Evolutionary conservation across 192 early-diverging fungal species (phyloP).

Genomic region (Coemansia sp.): DNA sequence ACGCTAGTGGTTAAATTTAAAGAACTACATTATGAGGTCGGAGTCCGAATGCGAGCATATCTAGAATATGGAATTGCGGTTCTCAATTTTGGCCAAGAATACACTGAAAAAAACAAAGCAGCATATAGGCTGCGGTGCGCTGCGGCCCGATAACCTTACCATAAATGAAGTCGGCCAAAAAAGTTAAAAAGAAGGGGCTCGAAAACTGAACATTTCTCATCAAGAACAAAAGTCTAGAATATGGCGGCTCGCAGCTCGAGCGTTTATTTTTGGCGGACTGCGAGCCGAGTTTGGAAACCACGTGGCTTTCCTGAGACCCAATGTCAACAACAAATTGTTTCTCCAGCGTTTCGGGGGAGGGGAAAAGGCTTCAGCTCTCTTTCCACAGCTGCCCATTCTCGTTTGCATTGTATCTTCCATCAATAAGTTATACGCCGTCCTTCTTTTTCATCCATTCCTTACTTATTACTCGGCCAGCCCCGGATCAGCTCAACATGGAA

Average conservation of each 20-base stretch:
- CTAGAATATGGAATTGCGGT: background rate
- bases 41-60: background rate
- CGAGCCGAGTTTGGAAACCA: background rate
- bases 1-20: constrained; percentile 19
- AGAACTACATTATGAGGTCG: background rate
- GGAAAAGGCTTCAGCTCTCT: too few species aligned
- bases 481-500: too few species aligned
- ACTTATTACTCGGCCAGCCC: too few species aligned
- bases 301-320: too few species aligned
- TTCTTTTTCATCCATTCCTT: too few species aligned
- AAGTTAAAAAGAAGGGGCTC: background rate
- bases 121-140: background rate
- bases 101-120: too few species aligned
- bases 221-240: background rate
- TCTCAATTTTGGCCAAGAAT: too few species aligned
- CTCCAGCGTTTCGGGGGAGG: too few species aligned
- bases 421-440: too few species aligned
- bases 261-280: background rate
- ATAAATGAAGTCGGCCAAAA: background rate
- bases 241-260: background rate
- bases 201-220: background rate
- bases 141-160: background rate
- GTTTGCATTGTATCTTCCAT: too few species aligned
- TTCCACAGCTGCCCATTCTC: too few species aligned
- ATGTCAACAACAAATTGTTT: too few species aligned